Base-by-base conservation (phyloP, 2,329 filamentous ascomycete genomes). In the Xylariaceae sp. region DNA sequence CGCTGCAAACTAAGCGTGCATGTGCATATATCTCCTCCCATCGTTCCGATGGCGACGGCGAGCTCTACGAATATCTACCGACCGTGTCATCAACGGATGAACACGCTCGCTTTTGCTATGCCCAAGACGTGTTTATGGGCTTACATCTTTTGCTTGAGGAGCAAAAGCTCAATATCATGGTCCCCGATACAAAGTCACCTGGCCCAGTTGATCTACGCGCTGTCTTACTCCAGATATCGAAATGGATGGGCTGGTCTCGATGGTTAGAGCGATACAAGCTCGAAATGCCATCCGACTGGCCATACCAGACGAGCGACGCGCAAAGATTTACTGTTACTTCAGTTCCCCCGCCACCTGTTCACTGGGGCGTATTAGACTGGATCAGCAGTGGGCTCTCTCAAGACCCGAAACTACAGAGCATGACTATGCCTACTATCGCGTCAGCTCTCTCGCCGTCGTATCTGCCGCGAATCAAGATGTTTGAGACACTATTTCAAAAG, bases 141-240 rank as follows among this genome's bases (percentile, higher is more conserved):
- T 78, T 99, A 10, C 94, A 99, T 74, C 78, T 97, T 2, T 77
- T 96, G n/a, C 82, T 89, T 0, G 93, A 99, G 72, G 94, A 99
- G 71, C 82, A 89, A 63, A 97, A 96, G 70, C 81, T 99, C 1
- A 85, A 90, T 61, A 82, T 87, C 3, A 77, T 80, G 62, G 73
- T 74, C 0, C 74, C 78, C 0, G 78, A 80, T 54, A 75, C 76
- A 45, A 64, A 68, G 1, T 77, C 78, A 2, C 75, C 77, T 0
- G 76, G 79, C 0, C 74, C 77, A 30, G 72, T 74, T 8, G 78
- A 82, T 52, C 68, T 97, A 18, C 83, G 85, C n/a, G 86, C 89
- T 13, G 73, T 97, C 1, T 76, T 97, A 49, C 86, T 88, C 51
- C 93, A 97, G 71, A 80, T 99, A 58, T 85, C 88, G 1, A 78